Base-by-base conservation (phyloP, 805 yeast species). In the Candida boleticola region DNA sequence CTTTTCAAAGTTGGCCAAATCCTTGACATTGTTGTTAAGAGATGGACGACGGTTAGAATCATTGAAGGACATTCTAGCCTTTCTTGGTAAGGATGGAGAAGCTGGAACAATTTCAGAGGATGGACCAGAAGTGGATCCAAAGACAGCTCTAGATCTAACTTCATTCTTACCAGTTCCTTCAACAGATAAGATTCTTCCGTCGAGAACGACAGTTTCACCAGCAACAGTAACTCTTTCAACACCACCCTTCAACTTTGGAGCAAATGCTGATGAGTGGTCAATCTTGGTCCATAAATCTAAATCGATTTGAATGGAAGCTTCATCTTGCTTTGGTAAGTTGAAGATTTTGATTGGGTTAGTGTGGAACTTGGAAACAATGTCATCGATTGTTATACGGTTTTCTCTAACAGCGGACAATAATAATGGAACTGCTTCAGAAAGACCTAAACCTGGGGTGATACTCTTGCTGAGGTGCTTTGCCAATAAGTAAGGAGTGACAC, bases 141-240 rank as follows among this genome's bases (percentile, higher is more conserved):
- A 68, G 14, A 38, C 41, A 29, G 41, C 7, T 61, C 76, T 63
- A 58, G 68, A 73, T 51, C 70, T 62, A 42, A 52, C 52, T 40
- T 79, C 81, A 41, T 70, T 60, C 52, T 73, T 73, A 50, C 96
- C 96, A 31, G 73, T 60, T 21, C 86, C 85, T 48, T 73, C 75
- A 10, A 64, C 54, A 37, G 79, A 76, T 51, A 85, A 73, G 39
- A 89, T 63, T 42, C 77, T 79, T 51, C 96, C 96, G 61, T 92
- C 97, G 51, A 89, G 75, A 50, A 89, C 85, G 40, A 84, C 86
- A 41, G 96, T 85, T 61, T 83, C 82, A 44, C 81, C 84, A 48
- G 83, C 79, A 62, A 86, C 71, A 51, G 82, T 76, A 39, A 92
- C 97, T 64, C 97, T 80, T 65, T 89, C 96, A 58, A 92, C 85